phyloP scores from a whole-genome alignment of 768 basidiomycete species.

The Auricularia auricula-judae region DNA sequence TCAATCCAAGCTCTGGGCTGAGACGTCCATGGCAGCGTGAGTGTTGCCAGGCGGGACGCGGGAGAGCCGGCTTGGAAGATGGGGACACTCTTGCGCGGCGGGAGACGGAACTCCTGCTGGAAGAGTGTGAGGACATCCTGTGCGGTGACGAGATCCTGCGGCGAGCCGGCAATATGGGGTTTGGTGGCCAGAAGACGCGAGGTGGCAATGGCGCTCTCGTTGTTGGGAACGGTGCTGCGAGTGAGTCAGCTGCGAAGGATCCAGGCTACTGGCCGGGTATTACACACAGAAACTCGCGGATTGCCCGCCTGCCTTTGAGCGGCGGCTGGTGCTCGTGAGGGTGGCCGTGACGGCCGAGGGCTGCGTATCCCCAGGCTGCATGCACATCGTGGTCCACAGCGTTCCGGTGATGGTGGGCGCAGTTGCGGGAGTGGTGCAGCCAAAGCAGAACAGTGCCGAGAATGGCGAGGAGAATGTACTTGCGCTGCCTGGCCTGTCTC shows the following conservation, averaged over 20 bases:
- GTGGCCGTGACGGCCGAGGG: neutral
- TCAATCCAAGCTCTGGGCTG: conserved; percentile 71
- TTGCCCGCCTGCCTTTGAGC: neutral
- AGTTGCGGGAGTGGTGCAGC: neutral
- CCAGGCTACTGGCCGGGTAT: neutral
- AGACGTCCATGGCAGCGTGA: conserved; percentile 32
- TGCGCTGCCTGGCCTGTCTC: neutral
- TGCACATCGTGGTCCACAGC: neutral
- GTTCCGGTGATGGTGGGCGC: neutral
- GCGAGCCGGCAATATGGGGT: conserved; percentile 63
- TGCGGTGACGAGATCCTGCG: conserved; percentile 50
- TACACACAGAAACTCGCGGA: neutral
- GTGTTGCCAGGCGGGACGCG: conserved; percentile 56
- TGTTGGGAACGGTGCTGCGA: conserved; percentile 42
- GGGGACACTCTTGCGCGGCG: conserved; percentile 22
- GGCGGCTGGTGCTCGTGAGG: neutral
- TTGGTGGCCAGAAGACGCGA: conserved; percentile 52
- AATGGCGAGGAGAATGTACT: neutral
- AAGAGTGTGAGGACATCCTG: conserved; percentile 56
- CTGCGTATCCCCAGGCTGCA: too few species aligned
- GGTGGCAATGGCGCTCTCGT: conserved; percentile 44
- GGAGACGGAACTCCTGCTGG: conserved; percentile 25
- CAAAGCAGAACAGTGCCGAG: neutral
- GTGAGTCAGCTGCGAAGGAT: neutral
- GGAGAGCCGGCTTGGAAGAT: conserved; percentile 62